phyloP scores from a whole-genome alignment of 345 rosid genomes.

The Clarkia xantiana region DNA sequence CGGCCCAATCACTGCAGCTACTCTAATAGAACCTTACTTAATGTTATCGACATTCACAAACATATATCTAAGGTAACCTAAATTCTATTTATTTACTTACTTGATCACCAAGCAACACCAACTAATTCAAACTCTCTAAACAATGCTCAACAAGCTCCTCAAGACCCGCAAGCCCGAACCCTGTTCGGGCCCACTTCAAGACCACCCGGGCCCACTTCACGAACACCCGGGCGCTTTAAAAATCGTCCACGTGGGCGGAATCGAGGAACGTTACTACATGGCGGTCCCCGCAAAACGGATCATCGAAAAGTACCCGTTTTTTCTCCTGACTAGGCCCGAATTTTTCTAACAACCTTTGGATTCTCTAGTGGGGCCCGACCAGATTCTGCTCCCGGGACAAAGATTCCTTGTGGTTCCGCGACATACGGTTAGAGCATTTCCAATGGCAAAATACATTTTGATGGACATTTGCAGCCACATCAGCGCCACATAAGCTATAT shows the following conservation, averaged over 20 bases:
- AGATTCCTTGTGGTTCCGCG: slow-evolving; percentile 22
- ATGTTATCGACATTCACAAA: too few relatives aligned
- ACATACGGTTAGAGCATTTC: slow-evolving; percentile 26
- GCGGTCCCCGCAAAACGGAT: slow-evolving; percentile 24
- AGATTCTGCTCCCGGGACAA: slow-evolving; percentile 25
- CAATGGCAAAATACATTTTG: too few relatives aligned
- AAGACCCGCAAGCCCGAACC: background rate
- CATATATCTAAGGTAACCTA: too few relatives aligned
- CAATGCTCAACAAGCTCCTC: too few relatives aligned
- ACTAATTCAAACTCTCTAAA: too few relatives aligned
- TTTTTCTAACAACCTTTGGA: slow-evolving; percentile 35
- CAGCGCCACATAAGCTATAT: too few relatives aligned
- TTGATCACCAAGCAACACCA: too few relatives aligned
- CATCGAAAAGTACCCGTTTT: slow-evolving; percentile 29
- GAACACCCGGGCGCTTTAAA: slow-evolving; percentile 10
- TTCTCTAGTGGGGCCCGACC: slow-evolving; percentile 21
- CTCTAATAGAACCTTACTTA: too few relatives aligned
- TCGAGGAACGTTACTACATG: slow-evolving; percentile 23
- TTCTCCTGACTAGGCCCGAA: slow-evolving; percentile 25
- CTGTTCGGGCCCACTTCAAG: background rate
- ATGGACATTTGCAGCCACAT: too few relatives aligned
- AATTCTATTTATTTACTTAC: too few relatives aligned
- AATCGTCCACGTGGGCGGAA: slow-evolving; percentile 29
- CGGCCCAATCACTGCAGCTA: too few relatives aligned
- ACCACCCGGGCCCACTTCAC: background rate